These are phyloP conservation scores for Saururus chinensis DNA, from an alignment of 164 flowering plant genomes.

Conservation along the genomic window DNA sequence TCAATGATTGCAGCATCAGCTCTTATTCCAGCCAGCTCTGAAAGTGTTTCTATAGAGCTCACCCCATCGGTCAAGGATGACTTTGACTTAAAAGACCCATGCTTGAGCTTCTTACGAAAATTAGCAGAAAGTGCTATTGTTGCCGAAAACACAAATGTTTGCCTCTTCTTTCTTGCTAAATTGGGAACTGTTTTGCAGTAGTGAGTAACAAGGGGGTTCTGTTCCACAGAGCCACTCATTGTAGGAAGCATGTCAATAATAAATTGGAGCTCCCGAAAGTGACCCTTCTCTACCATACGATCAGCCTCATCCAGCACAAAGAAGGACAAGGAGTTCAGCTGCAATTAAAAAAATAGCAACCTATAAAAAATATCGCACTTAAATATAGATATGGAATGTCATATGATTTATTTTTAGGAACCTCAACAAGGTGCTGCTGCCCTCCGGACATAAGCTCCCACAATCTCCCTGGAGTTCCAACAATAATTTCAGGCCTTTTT, in stretches of 20 bases:
- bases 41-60: slow-evolving; percentile 70
- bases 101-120: slow-evolving; percentile 83
- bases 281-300: slow-evolving; percentile 88
- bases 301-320: slow-evolving; percentile 98
- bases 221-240: slow-evolving; percentile 23
- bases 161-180: slow-evolving; percentile 72
- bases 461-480: slow-evolving; percentile 95
- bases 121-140: slow-evolving; percentile 80
- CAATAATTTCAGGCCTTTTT: slow-evolving; percentile 75
- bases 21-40: slow-evolving; percentile 81
- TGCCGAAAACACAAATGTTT: slow-evolving; percentile 89
- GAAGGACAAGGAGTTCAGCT: slow-evolving; percentile 80
- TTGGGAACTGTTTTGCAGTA: slow-evolving; percentile 47
- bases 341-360: slow-evolving; percentile 17
- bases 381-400: neutral
- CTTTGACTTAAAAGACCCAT: slow-evolving; percentile 41
- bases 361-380: neutral
- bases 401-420: slow-evolving; percentile 7
- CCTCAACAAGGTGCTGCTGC: slow-evolving; percentile 83
- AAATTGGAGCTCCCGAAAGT: slow-evolving; percentile 82
- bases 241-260: slow-evolving; percentile 85
- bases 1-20: slow-evolving; percentile 71
- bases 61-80: slow-evolving; percentile 28
- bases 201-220: slow-evolving; percentile 20
- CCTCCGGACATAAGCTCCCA: slow-evolving; percentile 98